phyloP scores from a whole-genome alignment of 257 asterid genomes.

The Striga asiatica region DNA sequence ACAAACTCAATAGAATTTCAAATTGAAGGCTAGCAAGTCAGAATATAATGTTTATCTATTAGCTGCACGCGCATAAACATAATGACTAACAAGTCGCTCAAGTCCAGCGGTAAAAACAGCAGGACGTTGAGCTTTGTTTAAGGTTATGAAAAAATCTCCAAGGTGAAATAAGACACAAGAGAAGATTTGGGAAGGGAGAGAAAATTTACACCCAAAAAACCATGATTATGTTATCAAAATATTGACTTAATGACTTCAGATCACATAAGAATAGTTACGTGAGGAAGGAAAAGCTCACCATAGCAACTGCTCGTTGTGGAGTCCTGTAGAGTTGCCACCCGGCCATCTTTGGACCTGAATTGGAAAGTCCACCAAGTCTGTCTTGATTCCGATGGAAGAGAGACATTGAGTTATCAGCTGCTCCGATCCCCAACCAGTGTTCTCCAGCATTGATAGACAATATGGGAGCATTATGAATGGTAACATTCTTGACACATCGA shows the following conservation, averaged over 20 bases:
- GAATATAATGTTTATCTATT: too few species aligned
- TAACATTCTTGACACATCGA: slow-evolving; percentile 72
- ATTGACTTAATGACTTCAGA: too few species aligned
- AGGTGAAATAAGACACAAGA: neutral
- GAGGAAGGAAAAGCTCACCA: slow-evolving; percentile 33
- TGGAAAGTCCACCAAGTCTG: slow-evolving; percentile 67
- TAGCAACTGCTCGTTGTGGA: slow-evolving; percentile 77
- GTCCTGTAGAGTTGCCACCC: slow-evolving; percentile 98
- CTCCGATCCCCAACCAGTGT: slow-evolving; percentile 94
- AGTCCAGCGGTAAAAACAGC: too few species aligned
- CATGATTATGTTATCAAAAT: too few species aligned
- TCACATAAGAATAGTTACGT: neutral
- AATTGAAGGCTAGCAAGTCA: too few species aligned
- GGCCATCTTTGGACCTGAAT: slow-evolving; percentile 64
- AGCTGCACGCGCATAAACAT: neutral
- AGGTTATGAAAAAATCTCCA: neutral
- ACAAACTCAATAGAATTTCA: too few species aligned
- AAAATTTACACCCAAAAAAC: too few species aligned
- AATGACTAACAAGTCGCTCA: neutral
- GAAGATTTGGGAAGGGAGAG: neutral
- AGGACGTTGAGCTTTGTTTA: neutral
- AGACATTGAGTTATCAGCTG: slow-evolving; percentile 98
- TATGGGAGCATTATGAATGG: slow-evolving; percentile 61
- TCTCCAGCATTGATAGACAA: slow-evolving; percentile 86
- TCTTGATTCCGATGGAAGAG: slow-evolving; percentile 96